Percentiles rank a stretch among this genome's conserved stretches.
Conservation (phyloP, 495 filamentous ascomycete species). For the Cenococcum geophilum region DNA sequence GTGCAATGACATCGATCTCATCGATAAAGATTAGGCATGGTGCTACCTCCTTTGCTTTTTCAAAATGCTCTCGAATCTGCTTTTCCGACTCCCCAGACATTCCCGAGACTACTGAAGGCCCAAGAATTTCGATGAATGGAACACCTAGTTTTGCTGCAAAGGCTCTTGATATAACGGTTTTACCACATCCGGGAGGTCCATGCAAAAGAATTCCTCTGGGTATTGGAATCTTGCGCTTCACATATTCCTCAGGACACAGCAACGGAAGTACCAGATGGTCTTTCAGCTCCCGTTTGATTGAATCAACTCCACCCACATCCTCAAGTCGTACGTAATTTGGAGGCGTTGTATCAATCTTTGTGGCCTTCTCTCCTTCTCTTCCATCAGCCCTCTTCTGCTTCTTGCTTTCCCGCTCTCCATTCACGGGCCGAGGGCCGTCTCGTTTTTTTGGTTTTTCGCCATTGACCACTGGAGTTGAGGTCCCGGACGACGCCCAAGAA, state of each 20-base stretch:
- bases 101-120: conserved; percentile 81
- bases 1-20: conserved; percentile 93
- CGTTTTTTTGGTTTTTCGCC: conserved; percentile 27
- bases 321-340: conserved; percentile 69
- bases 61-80: conserved; percentile 83
- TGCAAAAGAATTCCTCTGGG: conserved; percentile 87
- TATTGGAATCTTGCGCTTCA: conserved; percentile 55
- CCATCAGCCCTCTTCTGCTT: conserved; percentile 48
- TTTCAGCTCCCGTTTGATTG: conserved; percentile 68
- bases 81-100: conserved; percentile 98
- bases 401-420: conserved; percentile 55
- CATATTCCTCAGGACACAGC: conserved; percentile 55
- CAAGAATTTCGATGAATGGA: conserved; percentile 82
- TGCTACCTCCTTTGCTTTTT: conserved; percentile 79
- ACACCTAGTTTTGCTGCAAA: conserved; percentile 80
- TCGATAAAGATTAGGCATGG: conserved; percentile 94
- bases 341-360: conserved; percentile 55
- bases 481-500: conserved; percentile 50
- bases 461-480: conserved; percentile 26
- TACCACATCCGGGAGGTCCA: conserved; percentile 91
- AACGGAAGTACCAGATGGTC: conserved; percentile 80
- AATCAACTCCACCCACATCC: conserved; percentile 81
- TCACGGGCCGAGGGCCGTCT: conserved; percentile 46
- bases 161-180: conserved; percentile 88
- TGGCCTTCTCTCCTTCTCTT: conserved; percentile 30